Evolutionary conservation across 805 yeast genomes (phyloP).

Genomic region (Millerozyma acaciae): DNA sequence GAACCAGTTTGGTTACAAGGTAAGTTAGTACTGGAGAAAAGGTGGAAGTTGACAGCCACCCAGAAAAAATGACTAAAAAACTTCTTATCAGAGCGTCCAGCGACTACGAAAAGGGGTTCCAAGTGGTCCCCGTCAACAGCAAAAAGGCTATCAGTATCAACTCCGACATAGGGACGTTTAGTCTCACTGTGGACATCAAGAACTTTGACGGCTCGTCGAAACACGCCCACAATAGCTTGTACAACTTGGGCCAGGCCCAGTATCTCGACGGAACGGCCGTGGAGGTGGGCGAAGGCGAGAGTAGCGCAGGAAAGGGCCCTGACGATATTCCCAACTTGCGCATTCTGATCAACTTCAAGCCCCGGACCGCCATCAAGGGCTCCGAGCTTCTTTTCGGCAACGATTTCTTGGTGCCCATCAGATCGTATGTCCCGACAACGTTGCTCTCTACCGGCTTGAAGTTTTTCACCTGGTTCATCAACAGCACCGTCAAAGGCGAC

Average conservation of each 20-base stretch:
- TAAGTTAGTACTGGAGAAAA: too few species aligned
- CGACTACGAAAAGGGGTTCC: constrained; percentile 19
- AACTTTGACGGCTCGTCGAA: constrained; percentile 43
- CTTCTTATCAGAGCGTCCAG: constrained; percentile 30
- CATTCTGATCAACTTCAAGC: constrained; percentile 37
- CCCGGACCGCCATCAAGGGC: constrained; percentile 43
- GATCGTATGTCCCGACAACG: constrained; percentile 54
- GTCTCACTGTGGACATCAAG: constrained; percentile 40
- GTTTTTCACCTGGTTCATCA: constrained; percentile 54
- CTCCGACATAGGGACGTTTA: constrained; percentile 36
- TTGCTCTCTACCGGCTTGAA: constrained; percentile 46
- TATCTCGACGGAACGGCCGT: constrained; percentile 20
- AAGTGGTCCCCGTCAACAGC: constrained; percentile 43
- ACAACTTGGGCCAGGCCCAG: constrained; percentile 24
- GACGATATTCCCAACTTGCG: constrained; percentile 25
- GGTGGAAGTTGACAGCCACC: not conserved
- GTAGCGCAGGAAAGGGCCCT: not conserved
- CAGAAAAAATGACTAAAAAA: constrained; percentile 20
- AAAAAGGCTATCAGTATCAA: constrained; percentile 31
- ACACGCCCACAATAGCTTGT: constrained; percentile 32
- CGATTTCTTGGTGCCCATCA: constrained; percentile 58
- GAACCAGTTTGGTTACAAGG: too few species aligned
- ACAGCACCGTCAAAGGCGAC: constrained; percentile 65
- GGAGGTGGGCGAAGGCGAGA: not conserved
- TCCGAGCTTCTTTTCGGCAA: constrained; percentile 63